These are phyloP conservation scores for Emergomyces africanus DNA, from an alignment of 2,329 filamentous ascomycete genomes.

Conservation along the genomic window DNA sequence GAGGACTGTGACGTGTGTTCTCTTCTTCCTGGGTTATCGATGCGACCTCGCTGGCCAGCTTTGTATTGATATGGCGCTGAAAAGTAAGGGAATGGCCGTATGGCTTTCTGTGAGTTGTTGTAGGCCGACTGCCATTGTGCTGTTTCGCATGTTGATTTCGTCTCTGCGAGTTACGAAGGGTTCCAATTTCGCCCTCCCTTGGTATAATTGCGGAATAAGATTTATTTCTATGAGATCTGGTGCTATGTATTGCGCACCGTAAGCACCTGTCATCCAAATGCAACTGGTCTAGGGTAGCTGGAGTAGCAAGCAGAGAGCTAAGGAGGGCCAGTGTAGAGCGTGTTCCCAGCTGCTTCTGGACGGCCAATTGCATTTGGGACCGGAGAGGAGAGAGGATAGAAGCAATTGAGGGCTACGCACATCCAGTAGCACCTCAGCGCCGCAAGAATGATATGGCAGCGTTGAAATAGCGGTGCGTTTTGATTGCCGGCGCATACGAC, in stretches of 20 bases:
- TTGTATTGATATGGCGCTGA: background rate
- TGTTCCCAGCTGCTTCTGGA: conserved; percentile 31
- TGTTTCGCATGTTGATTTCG: background rate
- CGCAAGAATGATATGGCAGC: background rate
- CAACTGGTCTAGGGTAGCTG: conserved; percentile 23
- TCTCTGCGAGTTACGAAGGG: background rate
- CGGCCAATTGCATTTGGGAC: conserved; percentile 28
- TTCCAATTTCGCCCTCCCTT: background rate
- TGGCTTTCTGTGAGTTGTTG: background rate
- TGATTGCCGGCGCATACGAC: background rate
- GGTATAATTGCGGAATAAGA: background rate
- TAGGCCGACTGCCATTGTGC: background rate
- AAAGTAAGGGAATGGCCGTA: background rate
- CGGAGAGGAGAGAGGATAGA: background rate
- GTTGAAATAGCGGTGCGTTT: background rate
- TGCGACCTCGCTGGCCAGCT: background rate
- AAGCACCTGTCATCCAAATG: conserved; percentile 16
- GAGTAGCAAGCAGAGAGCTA: conserved; percentile 19
- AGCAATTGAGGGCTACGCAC: background rate
- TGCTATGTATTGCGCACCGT: conserved; percentile 17
- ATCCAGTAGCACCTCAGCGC: no score
- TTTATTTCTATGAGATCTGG: background rate
- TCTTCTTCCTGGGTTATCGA: background rate
- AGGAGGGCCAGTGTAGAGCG: conserved; percentile 29
- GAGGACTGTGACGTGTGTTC: background rate